These are phyloP conservation scores for Selaginella tamariscina DNA, from an alignment of 75 land plant genomes.

Conservation along the genomic window DNA sequence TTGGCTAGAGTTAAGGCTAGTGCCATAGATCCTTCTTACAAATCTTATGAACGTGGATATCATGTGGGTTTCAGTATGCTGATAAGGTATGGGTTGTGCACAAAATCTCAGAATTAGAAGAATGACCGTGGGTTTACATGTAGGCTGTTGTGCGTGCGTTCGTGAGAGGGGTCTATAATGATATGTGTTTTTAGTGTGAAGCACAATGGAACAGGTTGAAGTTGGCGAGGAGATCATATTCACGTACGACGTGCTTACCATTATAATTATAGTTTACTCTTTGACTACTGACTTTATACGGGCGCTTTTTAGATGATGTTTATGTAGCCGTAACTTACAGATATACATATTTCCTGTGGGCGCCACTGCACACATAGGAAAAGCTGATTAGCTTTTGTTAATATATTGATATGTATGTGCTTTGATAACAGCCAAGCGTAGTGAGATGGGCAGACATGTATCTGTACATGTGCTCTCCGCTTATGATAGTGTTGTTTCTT, in stretches of 20 bases:
- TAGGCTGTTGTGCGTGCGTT: no score
- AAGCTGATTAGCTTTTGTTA: background rate
- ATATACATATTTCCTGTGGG: no score
- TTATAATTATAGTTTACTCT: no score
- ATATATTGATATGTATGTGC: background rate
- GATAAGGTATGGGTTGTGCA: no score
- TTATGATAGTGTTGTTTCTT: conserved; percentile 86
- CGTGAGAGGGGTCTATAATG: no score
- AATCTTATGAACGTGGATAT: conserved; percentile 66
- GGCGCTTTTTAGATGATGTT: no score
- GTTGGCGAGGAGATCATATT: conserved; percentile 46
- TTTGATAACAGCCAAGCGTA: conserved; percentile 51
- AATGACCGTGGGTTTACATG: background rate
- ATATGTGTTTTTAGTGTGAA: no score
- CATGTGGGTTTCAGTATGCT: conserved; percentile 56
- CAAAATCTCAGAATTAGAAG: no score
- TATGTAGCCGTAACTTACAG: no score
- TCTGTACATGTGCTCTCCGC: conserved; percentile 76
- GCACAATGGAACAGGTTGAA: conserved; percentile 65
- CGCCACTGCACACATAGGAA: no score
- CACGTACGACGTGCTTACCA: conserved; percentile 81
- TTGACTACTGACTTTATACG: no score
- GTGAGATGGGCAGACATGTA: conserved; percentile 92
- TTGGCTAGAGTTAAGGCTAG: conserved; percentile 57
- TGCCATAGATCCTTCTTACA: conserved; percentile 36